Base-by-base conservation (phyloP, 2,329 filamentous ascomycete genomes). In the Helminthosporium solani region DNA sequence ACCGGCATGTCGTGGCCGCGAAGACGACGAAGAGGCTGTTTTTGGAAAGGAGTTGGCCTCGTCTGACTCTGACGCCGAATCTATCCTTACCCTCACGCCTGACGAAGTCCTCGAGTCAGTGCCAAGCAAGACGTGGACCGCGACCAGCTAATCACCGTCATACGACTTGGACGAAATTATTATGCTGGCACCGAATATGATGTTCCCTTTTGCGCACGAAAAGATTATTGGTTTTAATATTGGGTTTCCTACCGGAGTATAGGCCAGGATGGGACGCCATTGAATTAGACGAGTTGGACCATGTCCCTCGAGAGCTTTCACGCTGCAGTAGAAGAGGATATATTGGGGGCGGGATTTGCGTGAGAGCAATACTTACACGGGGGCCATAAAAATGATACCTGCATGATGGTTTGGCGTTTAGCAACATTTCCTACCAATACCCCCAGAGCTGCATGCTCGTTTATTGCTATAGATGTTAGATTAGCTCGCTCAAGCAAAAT, bases 1-100 rank as follows among this genome's bases (percentile, higher is more conserved):
- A 33, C 36, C 55, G 16, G 44, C 51, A 12, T 57, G 57, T 46
- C 39, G 40, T 4, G 33, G 33, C 27, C 40, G 47, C 20, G 57
- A 60, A 12, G 64, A 66, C 19, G 68, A 70, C 46, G 68, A 70
- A 55, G 61, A 64, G 46, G 48, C 39, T 16, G 53, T 57, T 11
- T 46, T 70, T 35, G 54, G 58, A 11, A 58, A 62, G 42, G 41
- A 47, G 34, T 48, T 53, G 33, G 48, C 44, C 33, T 43, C 47
- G 41, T 19, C 21, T 8, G 61, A 55, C 23, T 66, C 63, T 25
- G 67, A 70, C 42, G 46, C 56, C 7, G 66, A 57, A 18, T 70
- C 67, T 3, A 48, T 68, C 44, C 51, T 66, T 7, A 70, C 65
- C 3, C 63, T 70, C 7, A 62, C 62, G 1, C 53, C 62, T 18